These are phyloP conservation scores for Ustilago nuda DNA, from an alignment of 1,284 basidiomycete species.

Conservation along the genomic window DNA sequence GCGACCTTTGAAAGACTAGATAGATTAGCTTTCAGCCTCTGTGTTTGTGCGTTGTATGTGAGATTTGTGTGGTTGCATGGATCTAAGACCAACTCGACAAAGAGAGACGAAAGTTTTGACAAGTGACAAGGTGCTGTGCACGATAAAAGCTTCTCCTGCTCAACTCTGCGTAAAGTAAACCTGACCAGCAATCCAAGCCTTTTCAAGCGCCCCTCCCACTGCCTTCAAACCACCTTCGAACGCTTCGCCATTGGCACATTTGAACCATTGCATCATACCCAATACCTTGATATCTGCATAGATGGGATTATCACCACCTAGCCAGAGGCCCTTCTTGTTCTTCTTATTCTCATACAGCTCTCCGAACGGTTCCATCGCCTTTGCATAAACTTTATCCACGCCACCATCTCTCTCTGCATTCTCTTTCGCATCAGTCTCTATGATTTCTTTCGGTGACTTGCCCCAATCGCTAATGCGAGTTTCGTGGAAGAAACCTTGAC, in stretches of 20 bases:
- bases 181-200: slow-evolving; percentile 24
- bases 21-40: too few relatives aligned
- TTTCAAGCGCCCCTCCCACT: slow-evolving; percentile 15
- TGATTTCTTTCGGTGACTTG: slow-evolving; percentile 22
- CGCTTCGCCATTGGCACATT: slow-evolving; percentile 18
- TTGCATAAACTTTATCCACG: slow-evolving; percentile 12
- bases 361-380: slow-evolving; percentile 21
- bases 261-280: slow-evolving; percentile 37
- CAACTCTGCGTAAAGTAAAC: slow-evolving; percentile 11
- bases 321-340: slow-evolving; percentile 14
- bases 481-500: slow-evolving; percentile 20
- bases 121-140: too few relatives aligned
- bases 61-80: too few relatives aligned
- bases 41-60: too few relatives aligned
- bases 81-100: too few relatives aligned
- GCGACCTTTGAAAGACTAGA: neutral
- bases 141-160: neutral
- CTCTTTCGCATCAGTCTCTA: slow-evolving; percentile 16
- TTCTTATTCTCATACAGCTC: slow-evolving; percentile 25
- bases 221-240: slow-evolving; percentile 22
- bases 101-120: too few relatives aligned
- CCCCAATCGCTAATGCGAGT: slow-evolving; percentile 21
- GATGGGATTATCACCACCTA: slow-evolving; percentile 21
- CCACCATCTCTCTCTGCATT: slow-evolving; percentile 23
- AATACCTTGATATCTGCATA: slow-evolving; percentile 38